These are phyloP conservation scores for Solanum neorickii DNA, from an alignment of 257 asterid species.

Conservation along the genomic window DNA sequence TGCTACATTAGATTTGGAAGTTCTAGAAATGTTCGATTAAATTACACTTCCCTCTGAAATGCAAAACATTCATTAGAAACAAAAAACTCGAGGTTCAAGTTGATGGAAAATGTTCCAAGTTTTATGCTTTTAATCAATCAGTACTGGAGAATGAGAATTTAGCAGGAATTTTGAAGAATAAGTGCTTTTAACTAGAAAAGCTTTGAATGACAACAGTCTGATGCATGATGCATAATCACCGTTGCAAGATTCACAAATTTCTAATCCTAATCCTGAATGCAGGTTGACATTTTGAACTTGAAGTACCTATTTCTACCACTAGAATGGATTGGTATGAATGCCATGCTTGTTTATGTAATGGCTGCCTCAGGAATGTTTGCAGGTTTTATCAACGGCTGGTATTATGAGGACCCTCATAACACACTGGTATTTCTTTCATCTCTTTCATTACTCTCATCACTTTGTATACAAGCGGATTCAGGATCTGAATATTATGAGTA, in stretches of 20 bases:
- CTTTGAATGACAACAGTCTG: background rate
- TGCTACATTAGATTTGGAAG: background rate
- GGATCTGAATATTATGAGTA: background rate
- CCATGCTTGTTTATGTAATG: constrained; percentile 82
- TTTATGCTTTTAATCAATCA: background rate
- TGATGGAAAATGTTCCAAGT: background rate
- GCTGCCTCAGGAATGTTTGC: constrained; percentile 68
- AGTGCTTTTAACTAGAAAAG: background rate
- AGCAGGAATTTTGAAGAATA: background rate
- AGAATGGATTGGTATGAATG: constrained; percentile 81
- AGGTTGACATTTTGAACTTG: constrained; percentile 54
- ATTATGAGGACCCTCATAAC: constrained; percentile 51
- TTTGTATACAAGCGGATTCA: background rate
- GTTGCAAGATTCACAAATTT: background rate
- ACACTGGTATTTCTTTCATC: constrained; percentile 33
- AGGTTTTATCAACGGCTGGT: constrained; percentile 76
- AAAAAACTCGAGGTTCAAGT: background rate
- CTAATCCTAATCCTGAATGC: background rate
- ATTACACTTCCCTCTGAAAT: background rate
- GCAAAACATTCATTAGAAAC: background rate
- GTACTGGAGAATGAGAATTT: background rate
- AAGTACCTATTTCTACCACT: constrained; percentile 40
- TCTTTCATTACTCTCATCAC: background rate
- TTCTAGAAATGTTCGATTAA: background rate
- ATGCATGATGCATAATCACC: background rate